Percentiles rank a stretch among this genome's conserved stretches.
Evolutionary conservation across 805 yeast genomes (phyloP).

Genomic region (Wickerhamiella dianesei): DNA sequence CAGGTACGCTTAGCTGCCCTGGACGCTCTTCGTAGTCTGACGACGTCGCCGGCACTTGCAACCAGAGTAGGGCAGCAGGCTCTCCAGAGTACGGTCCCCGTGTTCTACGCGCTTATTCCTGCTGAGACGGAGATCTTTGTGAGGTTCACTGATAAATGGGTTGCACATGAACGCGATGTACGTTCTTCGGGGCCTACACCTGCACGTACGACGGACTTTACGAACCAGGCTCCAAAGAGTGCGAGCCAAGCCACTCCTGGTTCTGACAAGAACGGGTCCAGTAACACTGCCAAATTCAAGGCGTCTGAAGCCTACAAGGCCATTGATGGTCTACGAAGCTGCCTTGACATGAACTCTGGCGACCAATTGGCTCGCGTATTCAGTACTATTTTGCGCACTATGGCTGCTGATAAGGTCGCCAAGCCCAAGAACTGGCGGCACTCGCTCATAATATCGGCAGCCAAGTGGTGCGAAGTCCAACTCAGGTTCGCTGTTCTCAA

Average conservation of each 20-base stretch:
- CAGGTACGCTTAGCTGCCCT: constrained; percentile 27
- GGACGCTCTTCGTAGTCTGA: constrained; percentile 31
- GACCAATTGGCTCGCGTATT: constrained; percentile 7
- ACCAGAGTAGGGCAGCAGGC: constrained; percentile 22
- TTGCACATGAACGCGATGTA: not conserved
- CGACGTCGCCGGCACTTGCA: constrained; percentile 25
- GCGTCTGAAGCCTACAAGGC: constrained; percentile 2
- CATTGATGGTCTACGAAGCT: constrained; percentile 3
- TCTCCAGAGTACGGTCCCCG: constrained; percentile 6
- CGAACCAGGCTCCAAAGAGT: not conserved
- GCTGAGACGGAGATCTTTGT: not conserved
- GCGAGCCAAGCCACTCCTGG: not conserved
- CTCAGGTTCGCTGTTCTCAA: constrained; percentile 52
- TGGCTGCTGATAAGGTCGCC: constrained; percentile 4
- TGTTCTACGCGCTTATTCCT: not conserved
- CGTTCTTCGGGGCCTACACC: not conserved
- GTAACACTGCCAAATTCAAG: not conserved
- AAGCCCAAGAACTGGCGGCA: constrained; percentile 35
- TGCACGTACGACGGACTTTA: not conserved
- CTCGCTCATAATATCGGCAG: constrained; percentile 46
- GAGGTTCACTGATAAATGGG: not conserved
- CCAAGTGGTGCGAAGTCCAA: constrained; percentile 72
- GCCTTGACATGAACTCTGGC: constrained; percentile 5
- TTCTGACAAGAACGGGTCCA: not conserved
- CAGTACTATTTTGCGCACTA: constrained; percentile 2